Percentiles rank a stretch among this genome's conserved stretches.
Evolutionary conservation across 768 basidiomycete species (phyloP).

Genomic region (Amylocystis lapponica): DNA sequence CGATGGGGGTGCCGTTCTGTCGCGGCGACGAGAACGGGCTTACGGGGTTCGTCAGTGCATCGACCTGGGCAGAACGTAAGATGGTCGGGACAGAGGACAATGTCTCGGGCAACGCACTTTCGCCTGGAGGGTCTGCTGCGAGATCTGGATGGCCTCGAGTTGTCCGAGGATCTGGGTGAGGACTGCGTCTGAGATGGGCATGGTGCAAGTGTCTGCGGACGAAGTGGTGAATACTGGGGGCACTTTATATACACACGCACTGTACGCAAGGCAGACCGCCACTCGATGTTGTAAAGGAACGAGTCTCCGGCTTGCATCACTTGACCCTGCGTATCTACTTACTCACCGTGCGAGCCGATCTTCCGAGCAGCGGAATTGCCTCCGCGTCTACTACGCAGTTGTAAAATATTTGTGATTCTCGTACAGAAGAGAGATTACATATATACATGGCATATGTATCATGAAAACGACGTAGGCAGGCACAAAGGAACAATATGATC

Average conservation of each 20-base stretch:
- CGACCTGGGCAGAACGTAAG: slow-evolving; percentile 37
- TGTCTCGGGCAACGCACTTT: slow-evolving; percentile 45
- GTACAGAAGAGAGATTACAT: no score
- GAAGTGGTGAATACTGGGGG: not conserved
- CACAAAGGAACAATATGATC: no score
- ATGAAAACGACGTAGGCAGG: no score
- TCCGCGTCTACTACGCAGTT: no score
- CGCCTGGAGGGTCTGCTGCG: slow-evolving; percentile 72
- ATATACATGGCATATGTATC: no score
- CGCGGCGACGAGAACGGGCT: slow-evolving; percentile 24
- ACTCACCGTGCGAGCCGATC: no score
- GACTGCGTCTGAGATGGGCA: slow-evolving; percentile 39
- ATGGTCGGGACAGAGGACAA: not conserved
- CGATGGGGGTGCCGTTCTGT: slow-evolving; percentile 25
- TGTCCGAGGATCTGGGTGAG: slow-evolving; percentile 69
- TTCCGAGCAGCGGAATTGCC: no score
- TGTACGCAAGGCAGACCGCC: not conserved
- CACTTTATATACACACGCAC: slow-evolving; percentile 6
- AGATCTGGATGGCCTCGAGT: slow-evolving; percentile 64
- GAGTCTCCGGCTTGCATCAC: not conserved
- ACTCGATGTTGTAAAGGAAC: not conserved
- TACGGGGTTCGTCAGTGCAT: slow-evolving; percentile 33
- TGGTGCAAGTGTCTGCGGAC: no score
- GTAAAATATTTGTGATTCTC: no score
- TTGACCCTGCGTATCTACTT: no score